These are phyloP conservation scores for Erysimum cheiri DNA, from an alignment of 441 rosid species.

Conservation along the genomic window DNA sequence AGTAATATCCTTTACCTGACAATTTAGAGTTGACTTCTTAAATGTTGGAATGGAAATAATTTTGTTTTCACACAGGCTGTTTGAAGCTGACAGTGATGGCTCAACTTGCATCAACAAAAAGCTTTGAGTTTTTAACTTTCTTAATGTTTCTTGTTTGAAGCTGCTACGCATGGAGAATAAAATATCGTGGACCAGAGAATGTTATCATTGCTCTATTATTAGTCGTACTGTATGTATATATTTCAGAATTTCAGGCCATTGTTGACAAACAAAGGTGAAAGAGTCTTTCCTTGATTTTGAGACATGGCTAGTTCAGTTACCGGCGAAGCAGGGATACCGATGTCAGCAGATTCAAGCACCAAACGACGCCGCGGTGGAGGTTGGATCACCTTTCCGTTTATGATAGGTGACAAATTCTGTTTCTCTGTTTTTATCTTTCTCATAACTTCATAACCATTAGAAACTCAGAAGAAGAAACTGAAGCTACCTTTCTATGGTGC, in stretches of 20 bases:
- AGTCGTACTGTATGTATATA: conserved; percentile 11
- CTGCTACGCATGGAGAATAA: conserved; percentile 38
- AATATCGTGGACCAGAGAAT: conserved; percentile 11
- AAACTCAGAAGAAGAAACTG: background rate
- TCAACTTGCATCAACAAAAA: conserved; percentile 19
- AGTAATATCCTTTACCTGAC: conserved; percentile 26
- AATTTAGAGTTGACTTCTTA: conserved; percentile 34
- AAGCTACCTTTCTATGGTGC: conserved; percentile 27
- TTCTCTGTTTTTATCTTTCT: conserved; percentile 23
- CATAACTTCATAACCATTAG: background rate
- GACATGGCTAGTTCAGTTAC: conserved; percentile 38
- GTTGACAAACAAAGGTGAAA: conserved; percentile 1
- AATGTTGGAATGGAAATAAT: conserved; percentile 1
- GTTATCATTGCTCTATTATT: conserved; percentile 23
- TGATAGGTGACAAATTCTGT: conserved; percentile 37
- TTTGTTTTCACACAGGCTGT: conserved; percentile 35
- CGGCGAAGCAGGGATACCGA: conserved; percentile 32
- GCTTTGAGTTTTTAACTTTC: background rate
- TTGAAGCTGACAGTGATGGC: conserved; percentile 38
- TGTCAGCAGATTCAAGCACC: conserved; percentile 29
- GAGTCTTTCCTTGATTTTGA: background rate
- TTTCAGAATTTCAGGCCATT: conserved; percentile 6
- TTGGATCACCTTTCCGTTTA: conserved; percentile 51
- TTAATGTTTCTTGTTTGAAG: conserved; percentile 24
- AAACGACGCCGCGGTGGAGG: conserved; percentile 42